Evolutionary conservation across 169 alveolate genomes (phyloP).

Genomic region (Cyclospora cayetanensis): DNA sequence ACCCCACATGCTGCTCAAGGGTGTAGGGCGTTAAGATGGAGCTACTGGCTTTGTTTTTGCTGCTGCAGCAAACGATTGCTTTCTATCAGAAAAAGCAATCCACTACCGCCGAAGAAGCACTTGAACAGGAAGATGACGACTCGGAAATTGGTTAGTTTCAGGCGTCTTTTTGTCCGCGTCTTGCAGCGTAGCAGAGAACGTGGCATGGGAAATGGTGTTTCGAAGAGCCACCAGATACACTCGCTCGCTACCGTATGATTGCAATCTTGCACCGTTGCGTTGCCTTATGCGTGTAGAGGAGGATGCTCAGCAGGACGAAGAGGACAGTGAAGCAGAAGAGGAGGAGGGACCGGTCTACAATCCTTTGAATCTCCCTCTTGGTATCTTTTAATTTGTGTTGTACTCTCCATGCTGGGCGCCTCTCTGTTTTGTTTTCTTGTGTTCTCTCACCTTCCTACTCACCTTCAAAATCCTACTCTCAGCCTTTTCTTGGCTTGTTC

Average conservation of each 20-base stretch:
- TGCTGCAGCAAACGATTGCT: constrained; percentile 70
- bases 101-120: constrained; percentile 69
- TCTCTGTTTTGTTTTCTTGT: not conserved
- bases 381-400: too few relatives aligned
- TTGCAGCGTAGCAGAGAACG: not conserved
- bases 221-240: not conserved
- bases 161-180: not conserved
- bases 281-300: not conserved
- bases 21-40: not conserved
- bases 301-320: constrained; percentile 71
- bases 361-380: constrained; percentile 98
- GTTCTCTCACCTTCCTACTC: not conserved
- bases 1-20: not conserved
- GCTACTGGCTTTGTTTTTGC: not conserved
- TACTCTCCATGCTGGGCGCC: not conserved
- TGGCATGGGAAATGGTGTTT: not conserved
- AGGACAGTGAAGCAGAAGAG: constrained; percentile 79
- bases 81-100: constrained; percentile 81
- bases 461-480: not conserved
- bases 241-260: not conserved
- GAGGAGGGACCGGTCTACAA: constrained; percentile 94
- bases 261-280: not conserved
- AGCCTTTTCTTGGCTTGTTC: not conserved
- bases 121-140: constrained; percentile 79
- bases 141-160: not conserved